A percentile compares a stretch with the other conserved stretches of the same genome.
phyloP scores from a whole-genome alignment of 2,329 filamentous ascomycete species.

The Clarireedia homoeocarpa region DNA sequence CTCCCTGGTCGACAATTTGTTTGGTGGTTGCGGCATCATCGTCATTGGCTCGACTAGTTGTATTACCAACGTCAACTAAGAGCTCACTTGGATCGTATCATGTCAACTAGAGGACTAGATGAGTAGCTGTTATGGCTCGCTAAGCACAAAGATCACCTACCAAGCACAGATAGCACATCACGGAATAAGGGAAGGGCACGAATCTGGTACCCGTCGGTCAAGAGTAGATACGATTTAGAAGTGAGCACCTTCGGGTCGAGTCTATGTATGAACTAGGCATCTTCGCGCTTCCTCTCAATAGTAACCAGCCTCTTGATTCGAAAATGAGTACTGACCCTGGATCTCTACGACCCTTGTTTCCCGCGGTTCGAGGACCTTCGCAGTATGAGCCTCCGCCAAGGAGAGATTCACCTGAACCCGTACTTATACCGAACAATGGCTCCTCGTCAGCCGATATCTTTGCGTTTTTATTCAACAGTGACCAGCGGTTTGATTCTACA shows the following conservation, averaged over 20 bases:
- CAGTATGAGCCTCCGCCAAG: not conserved
- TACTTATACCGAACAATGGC: not conserved
- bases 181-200: not conserved
- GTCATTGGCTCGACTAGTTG: not conserved
- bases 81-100: not conserved
- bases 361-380: not conserved
- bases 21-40: not conserved
- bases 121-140: not conserved
- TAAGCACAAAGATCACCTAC: not conserved
- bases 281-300: not conserved
- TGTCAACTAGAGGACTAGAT: not conserved
- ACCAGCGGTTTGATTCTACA: too few relatives aligned
- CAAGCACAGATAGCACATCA: not conserved
- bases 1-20: not conserved
- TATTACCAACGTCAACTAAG: not conserved
- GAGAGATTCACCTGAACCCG: not conserved
- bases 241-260: too few relatives aligned
- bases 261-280: not conserved
- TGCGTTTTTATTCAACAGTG: too few relatives aligned
- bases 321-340: not conserved
- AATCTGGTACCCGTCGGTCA: not conserved
- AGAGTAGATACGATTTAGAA: not conserved
- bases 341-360: not conserved
- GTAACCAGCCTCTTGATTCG: not conserved
- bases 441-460: not conserved